Percentiles rank a stretch among this genome's conserved stretches.
These are phyloP conservation scores for Chytriomyces sp. DNA, from an alignment of 192 early-diverging fungal genomes.

Conservation along the genomic window DNA sequence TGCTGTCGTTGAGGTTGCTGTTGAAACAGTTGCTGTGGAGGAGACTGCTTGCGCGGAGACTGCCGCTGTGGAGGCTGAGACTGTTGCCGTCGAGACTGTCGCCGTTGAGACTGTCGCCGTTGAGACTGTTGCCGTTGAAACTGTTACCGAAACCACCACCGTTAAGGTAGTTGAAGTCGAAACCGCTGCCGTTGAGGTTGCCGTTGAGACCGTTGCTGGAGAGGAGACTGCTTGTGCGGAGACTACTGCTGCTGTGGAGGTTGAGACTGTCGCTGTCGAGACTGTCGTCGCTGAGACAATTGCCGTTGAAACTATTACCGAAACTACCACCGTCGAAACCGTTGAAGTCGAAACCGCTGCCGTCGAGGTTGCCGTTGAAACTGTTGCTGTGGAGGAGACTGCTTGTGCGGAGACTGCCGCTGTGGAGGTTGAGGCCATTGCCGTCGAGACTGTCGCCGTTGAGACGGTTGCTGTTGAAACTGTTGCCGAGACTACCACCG, in stretches of 20 bases:
- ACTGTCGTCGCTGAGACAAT: not conserved
- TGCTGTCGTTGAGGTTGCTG: not conserved
- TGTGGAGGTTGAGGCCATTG: not conserved
- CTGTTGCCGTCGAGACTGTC: not conserved
- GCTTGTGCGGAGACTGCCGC: not conserved
- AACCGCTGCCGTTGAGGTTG: not conserved
- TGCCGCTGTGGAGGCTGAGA: not conserved
- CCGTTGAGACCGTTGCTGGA: not conserved
- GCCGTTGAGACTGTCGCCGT: not conserved
- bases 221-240: not conserved
- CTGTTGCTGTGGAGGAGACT: not conserved
- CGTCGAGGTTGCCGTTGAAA: not conserved
- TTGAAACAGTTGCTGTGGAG: not conserved
- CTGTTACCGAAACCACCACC: not conserved
- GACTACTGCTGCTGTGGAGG: not conserved
- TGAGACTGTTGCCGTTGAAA: not conserved
- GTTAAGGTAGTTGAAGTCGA: not conserved
- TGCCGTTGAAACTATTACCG: not conserved
- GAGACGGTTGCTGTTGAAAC: not conserved
- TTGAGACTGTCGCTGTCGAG: not conserved
- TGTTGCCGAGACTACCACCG: not conserved
- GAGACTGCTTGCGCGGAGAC: not conserved
- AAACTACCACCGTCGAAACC: conserved; percentile 13
- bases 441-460: not conserved
- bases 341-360: not conserved